Evolutionary conservation across 768 basidiomycete genomes (phyloP).

Genomic region (Podaxis mareebaensis): DNA sequence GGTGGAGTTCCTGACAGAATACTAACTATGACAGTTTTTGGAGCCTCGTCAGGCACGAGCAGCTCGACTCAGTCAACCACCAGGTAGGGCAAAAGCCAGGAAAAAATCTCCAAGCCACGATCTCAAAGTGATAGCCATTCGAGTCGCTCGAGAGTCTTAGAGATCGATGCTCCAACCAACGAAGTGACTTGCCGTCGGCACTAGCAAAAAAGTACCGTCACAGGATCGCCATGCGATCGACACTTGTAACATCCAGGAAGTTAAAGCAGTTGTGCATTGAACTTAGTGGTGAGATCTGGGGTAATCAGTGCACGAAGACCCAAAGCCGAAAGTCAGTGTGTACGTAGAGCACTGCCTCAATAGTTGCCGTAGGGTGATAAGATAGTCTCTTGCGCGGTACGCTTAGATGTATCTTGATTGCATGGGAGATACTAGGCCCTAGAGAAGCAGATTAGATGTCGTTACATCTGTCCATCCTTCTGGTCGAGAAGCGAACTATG

Average conservation of each 20-base stretch:
- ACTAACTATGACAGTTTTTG: too few relatives aligned
- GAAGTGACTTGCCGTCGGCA: not conserved
- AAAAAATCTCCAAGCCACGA: too few relatives aligned
- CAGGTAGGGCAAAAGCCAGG: too few relatives aligned
- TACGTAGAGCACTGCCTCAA: not conserved
- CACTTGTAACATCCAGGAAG: not conserved
- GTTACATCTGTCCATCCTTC: slow-evolving; percentile 5
- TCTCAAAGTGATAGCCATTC: not conserved
- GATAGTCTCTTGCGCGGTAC: not conserved
- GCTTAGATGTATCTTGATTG: slow-evolving; percentile 4
- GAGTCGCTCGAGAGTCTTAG: not conserved
- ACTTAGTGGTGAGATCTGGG: not conserved
- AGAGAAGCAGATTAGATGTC: slow-evolving; percentile 11
- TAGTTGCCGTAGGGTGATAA: not conserved
- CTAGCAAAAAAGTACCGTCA: slow-evolving; percentile 4
- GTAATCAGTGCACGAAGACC: not conserved
- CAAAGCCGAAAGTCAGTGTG: not conserved
- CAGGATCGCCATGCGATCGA: slow-evolving; percentile 6
- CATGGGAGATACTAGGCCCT: not conserved
- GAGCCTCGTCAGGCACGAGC: too few relatives aligned
- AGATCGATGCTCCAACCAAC: not conserved
- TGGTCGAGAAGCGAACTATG: not conserved
- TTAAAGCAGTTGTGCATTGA: not conserved
- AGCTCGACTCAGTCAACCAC: too few relatives aligned
- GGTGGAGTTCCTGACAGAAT: too few relatives aligned